Evolutionary conservation across 129 eudicot species (phyloP), one percentile per base, ranked within the genome.

Genomic region (Tagetes erecta): DNA sequence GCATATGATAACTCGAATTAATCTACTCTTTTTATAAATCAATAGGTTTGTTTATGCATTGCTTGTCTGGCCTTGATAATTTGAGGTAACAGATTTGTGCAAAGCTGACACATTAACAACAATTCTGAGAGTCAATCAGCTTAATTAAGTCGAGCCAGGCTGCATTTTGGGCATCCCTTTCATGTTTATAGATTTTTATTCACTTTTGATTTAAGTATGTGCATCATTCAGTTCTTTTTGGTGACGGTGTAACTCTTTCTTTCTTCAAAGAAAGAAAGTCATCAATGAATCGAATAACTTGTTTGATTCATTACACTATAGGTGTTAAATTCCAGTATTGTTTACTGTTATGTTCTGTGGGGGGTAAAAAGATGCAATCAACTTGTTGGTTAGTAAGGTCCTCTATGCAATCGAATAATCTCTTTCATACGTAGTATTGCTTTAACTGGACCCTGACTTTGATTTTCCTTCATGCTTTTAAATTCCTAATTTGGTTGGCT

Each of bases 91-190:
- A 58, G 13, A 72, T 72, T 33, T 45, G 35, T 72, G 67, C 31
- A 56, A 40, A 58, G 68, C 52, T 72, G 57, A 13, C 41, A 57
- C 34, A 57, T 8, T 39, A 52, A 51, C 20, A 55, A 51, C 35
- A 20, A 72, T 72, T 56, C 30, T 41, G 74, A 70, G 14, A 37
- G 37, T 14, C 40, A 70, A 34, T 70, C 49, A 50, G 74, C 36
- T 70, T 51, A 37, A 44, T 8, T 44, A 37, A 35, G n/a, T 33
- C 51, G 64, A n/a, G n/a, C 33, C 60, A 33, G 34, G 65, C 51
- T 38, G 30, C 52, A 3, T 70, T 70, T 51, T 38, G 55, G 38
- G 27, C 39, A 50, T 10, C 7, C 9, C 20, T 40, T 39, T 39
- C n/a, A 11, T 52, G 6, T 14, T 20, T 55, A 64, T 71, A 36